Percentiles rank a stretch among this genome's conserved stretches.
These are phyloP conservation scores for Cyclaneusma minus DNA, from an alignment of 2,329 filamentous ascomycete genomes.

Conservation along the genomic window DNA sequence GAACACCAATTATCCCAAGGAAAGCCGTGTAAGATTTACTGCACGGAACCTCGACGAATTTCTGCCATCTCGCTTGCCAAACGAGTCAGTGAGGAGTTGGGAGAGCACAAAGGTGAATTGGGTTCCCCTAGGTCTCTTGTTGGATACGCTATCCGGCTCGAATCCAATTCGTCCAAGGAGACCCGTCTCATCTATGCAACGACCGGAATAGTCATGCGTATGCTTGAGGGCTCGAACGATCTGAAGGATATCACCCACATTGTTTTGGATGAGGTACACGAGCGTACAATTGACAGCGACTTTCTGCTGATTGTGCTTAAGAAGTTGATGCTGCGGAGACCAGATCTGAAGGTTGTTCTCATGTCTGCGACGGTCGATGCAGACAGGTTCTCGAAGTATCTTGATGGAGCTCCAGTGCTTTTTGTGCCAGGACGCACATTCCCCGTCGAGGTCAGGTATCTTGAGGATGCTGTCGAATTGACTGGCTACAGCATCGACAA, in stretches of 20 bases:
- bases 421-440: conserved; percentile 89
- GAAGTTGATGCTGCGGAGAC: conserved; percentile 59
- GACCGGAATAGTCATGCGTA: conserved; percentile 87
- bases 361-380: conserved; percentile 98
- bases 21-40: conserved; percentile 78
- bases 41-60: conserved; percentile 87
- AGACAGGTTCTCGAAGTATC: conserved; percentile 76
- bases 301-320: conserved; percentile 87
- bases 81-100: conserved; percentile 87
- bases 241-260: conserved; percentile 84
- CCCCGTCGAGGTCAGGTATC: conserved; percentile 71
- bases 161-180: conserved; percentile 68
- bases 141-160: conserved; percentile 86
- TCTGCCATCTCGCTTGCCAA: conserved; percentile 89
- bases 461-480: conserved; percentile 85
- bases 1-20: conserved; percentile 76
- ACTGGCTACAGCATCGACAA: conserved; percentile 55
- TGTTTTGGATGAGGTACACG: conserved; percentile 94
- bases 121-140: conserved; percentile 74
- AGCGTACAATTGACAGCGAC: conserved; percentile 91
- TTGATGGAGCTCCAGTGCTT: conserved; percentile 71
- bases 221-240: conserved; percentile 82
- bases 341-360: conserved; percentile 78
- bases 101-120: conserved; percentile 67
- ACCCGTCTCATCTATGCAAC: conserved; percentile 85